Conservation (phyloP, 2,329 filamentous ascomycete genomes). For the Furcasterigmium sp. region DNA sequence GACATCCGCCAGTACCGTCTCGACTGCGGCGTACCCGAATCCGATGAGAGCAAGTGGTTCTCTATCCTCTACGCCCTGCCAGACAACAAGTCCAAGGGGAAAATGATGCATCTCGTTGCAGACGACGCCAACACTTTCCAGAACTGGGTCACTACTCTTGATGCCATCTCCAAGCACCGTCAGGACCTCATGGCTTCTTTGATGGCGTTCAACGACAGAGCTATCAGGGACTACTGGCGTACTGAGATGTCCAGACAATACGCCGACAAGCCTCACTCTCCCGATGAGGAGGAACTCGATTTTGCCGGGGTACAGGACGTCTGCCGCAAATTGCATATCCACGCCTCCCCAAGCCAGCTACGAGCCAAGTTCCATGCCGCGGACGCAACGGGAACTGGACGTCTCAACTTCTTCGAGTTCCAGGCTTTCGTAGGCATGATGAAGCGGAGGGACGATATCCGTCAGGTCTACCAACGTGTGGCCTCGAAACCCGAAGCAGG, state of each 20-base stretch:
- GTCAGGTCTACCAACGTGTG: slow-evolving; percentile 62
- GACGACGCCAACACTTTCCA: slow-evolving; percentile 66
- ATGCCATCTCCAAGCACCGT: slow-evolving; percentile 78
- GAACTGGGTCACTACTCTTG: slow-evolving; percentile 79
- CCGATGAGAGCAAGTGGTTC: slow-evolving; percentile 72
- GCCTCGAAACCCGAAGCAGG: slow-evolving; percentile 55
- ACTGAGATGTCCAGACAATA: slow-evolving; percentile 72
- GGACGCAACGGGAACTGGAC: slow-evolving; percentile 58
- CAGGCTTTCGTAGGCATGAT: slow-evolving; percentile 76
- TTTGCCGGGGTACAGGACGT: slow-evolving; percentile 74
- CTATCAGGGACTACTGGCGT: slow-evolving; percentile 79
- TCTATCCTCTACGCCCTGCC: slow-evolving; percentile 82
- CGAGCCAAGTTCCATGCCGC: slow-evolving; percentile 69
- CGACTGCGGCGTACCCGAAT: slow-evolving; percentile 67
- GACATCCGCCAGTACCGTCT: slow-evolving; percentile 87
- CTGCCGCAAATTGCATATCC: slow-evolving; percentile 87
- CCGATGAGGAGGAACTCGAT: slow-evolving; percentile 67
- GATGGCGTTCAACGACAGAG: slow-evolving; percentile 77
- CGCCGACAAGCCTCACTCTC: slow-evolving; percentile 40
- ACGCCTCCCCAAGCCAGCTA: slow-evolving; percentile 72
- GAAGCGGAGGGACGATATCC: slow-evolving; percentile 79
- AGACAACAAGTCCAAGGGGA: slow-evolving; percentile 68
- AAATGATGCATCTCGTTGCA: slow-evolving; percentile 84
- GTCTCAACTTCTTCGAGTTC: slow-evolving; percentile 76
- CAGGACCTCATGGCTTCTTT: slow-evolving; percentile 88